These are phyloP conservation scores for Akebia trifoliata DNA, from an alignment of 164 flowering plant genomes.

Conservation along the genomic window DNA sequence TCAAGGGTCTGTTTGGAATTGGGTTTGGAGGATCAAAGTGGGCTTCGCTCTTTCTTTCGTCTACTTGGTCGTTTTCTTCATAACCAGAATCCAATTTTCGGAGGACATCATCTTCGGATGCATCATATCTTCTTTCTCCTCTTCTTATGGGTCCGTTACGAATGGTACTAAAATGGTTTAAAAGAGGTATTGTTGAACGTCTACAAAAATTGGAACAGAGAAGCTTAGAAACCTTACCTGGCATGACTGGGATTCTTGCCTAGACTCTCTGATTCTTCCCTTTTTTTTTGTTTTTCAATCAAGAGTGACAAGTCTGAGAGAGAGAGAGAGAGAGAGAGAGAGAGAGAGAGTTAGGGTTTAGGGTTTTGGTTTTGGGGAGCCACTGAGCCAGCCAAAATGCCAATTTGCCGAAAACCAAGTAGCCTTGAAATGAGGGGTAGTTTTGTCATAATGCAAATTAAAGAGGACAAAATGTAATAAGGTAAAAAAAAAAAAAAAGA, in stretches of 20 bases:
- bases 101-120: slow-evolving; percentile 4
- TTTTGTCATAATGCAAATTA: not conserved
- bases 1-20: slow-evolving; percentile 47
- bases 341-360: too few species aligned
- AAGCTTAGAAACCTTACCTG: slow-evolving; percentile 11
- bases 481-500: not conserved
- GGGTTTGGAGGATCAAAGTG: slow-evolving; percentile 31
- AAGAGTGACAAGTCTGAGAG: not conserved
- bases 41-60: slow-evolving; percentile 1
- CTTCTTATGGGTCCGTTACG: slow-evolving; percentile 14
- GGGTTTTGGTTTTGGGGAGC: slow-evolving; percentile 5
- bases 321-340: not conserved
- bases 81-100: not conserved
- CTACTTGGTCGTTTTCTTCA: not conserved
- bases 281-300: not conserved
- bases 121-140: not conserved
- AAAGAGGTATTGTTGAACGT: not conserved
- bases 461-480: not conserved
- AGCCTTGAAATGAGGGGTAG: not conserved
- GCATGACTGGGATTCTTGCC: slow-evolving; percentile 1
- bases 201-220: slow-evolving; percentile 4
- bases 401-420: too few species aligned
- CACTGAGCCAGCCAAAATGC: too few species aligned
- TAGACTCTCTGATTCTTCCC: too few species aligned
- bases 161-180: slow-evolving; percentile 21